Conservation (phyloP, 306 rosid genomes). For the Cyclanthera cordifolia region DNA sequence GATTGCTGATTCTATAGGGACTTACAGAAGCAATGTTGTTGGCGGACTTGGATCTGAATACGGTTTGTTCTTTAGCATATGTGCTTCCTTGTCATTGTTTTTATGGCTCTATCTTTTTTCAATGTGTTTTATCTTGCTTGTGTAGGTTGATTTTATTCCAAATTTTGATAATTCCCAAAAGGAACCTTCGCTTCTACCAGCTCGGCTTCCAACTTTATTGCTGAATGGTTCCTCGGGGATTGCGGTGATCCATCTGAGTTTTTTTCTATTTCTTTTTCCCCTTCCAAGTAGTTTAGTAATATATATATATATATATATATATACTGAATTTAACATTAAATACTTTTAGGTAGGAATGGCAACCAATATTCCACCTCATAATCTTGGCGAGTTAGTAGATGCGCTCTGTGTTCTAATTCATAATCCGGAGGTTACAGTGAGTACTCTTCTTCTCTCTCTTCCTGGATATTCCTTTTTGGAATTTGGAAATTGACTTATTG, state of each 20-base stretch:
- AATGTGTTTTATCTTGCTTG: slow-evolving; percentile 6
- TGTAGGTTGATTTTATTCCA: slow-evolving; percentile 88
- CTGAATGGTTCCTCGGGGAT: slow-evolving; percentile 97
- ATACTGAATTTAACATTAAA: slow-evolving; percentile 13
- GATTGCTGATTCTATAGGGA: slow-evolving; percentile 38
- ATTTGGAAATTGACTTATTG: no score
- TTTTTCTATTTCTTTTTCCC: background rate
- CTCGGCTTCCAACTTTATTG: slow-evolving; percentile 83
- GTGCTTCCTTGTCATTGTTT: slow-evolving; percentile 12
- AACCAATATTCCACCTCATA: slow-evolving; percentile 96
- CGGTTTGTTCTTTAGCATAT: slow-evolving; percentile 41
- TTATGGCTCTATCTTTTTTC: slow-evolving; percentile 11
- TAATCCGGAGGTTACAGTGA: slow-evolving; percentile 92
- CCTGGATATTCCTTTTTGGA: background rate
- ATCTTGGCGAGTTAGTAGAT: slow-evolving; percentile 90
- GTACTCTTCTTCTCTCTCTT: slow-evolving; percentile 15
- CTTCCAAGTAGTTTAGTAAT: background rate
- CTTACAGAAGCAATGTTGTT: slow-evolving; percentile 81
- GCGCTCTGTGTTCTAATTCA: slow-evolving; percentile 73
- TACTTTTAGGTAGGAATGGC: slow-evolving; percentile 93
- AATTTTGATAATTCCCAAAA: slow-evolving; percentile 92
- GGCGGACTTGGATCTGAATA: slow-evolving; percentile 71
- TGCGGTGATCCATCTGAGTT: slow-evolving; percentile 52
- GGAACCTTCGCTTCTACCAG: slow-evolving; percentile 84
- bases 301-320: background rate